These are phyloP conservation scores for Orbilia quercus DNA, from an alignment of 2,329 filamentous ascomycete species.

Conservation along the genomic window DNA sequence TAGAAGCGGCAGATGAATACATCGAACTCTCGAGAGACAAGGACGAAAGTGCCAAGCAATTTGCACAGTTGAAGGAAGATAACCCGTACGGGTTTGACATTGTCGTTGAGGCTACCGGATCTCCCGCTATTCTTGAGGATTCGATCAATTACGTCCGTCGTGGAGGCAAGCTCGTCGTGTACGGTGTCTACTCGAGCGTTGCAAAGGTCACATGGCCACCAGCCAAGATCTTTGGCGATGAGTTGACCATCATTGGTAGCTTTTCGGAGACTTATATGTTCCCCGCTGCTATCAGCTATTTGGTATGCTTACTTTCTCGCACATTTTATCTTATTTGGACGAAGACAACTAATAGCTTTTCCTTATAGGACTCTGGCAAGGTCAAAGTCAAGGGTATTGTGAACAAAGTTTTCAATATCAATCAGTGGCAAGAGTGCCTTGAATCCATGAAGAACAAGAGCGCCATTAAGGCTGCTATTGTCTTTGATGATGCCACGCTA, in stretches of 20 bases:
- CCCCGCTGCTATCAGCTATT: slow-evolving; percentile 70
- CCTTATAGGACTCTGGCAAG: slow-evolving; percentile 68
- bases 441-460: slow-evolving; percentile 78
- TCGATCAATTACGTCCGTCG: slow-evolving; percentile 77
- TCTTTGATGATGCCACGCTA: slow-evolving; percentile 69
- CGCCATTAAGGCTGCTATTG: slow-evolving; percentile 79
- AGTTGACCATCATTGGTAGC: slow-evolving; percentile 78
- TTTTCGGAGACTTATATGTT: slow-evolving; percentile 81
- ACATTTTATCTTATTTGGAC: slow-evolving; percentile 62
- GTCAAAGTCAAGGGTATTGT: slow-evolving; percentile 75
- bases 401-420: slow-evolving; percentile 78
- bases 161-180: slow-evolving; percentile 77
- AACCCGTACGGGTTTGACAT: slow-evolving; percentile 80
- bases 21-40: slow-evolving; percentile 67
- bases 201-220: slow-evolving; percentile 76
- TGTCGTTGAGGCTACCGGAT: slow-evolving; percentile 72
- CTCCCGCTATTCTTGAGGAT: slow-evolving; percentile 75
- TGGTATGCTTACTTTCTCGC: slow-evolving; percentile 63
- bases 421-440: slow-evolving; percentile 77
- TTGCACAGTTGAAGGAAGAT: slow-evolving; percentile 71
- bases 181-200: slow-evolving; percentile 74
- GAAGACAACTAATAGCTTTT: slow-evolving; percentile 62
- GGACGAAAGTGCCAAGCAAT: slow-evolving; percentile 70
- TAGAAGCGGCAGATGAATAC: slow-evolving; percentile 69
- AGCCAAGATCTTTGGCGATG: slow-evolving; percentile 75